These are phyloP conservation scores for Glycyrrhiza uralensis DNA, from an alignment of 306 rosid genomes.

Conservation along the genomic window DNA sequence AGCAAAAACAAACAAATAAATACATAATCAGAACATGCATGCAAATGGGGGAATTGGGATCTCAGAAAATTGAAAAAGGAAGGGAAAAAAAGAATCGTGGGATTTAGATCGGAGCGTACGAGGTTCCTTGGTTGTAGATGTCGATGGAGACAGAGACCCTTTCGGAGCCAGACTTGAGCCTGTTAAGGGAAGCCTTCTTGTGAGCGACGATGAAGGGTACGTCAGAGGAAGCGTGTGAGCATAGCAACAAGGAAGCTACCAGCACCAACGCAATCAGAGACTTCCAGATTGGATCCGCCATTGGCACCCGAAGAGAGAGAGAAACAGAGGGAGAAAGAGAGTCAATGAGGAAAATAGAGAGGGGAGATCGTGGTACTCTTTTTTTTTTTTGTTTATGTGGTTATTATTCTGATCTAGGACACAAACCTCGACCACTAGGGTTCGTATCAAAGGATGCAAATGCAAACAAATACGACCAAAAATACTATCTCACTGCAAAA, in stretches of 20 bases:
- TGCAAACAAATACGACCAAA: neutral
- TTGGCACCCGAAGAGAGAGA: constrained; percentile 12
- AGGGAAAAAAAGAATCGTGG: constrained; percentile 5
- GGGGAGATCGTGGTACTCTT: constrained; percentile 14
- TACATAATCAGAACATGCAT: constrained; percentile 32
- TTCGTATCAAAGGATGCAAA: neutral
- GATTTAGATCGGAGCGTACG: constrained; percentile 48
- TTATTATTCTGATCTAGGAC: neutral
- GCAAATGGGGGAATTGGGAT: constrained; percentile 37
- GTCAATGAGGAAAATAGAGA: constrained; percentile 19
- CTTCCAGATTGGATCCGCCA: constrained; percentile 55
- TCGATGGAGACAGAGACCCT: constrained; percentile 86
- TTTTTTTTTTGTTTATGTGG: constrained; percentile 16
- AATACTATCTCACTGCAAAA: neutral
- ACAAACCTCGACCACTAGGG: neutral
- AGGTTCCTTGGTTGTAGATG: constrained; percentile 92
- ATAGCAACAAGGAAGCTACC: constrained; percentile 41
- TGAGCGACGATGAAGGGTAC: constrained; percentile 85
- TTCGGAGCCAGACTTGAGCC: constrained; percentile 89
- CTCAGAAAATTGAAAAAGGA: constrained; percentile 5
- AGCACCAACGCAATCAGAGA: constrained; percentile 31
- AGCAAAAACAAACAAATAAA: neutral
- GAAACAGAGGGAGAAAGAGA: neutral
- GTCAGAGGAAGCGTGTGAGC: constrained; percentile 64
- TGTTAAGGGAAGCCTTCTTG: constrained; percentile 91